These are phyloP conservation scores for Sesbania bispinosa DNA, from an alignment of 306 rosid species.

Conservation along the genomic window DNA sequence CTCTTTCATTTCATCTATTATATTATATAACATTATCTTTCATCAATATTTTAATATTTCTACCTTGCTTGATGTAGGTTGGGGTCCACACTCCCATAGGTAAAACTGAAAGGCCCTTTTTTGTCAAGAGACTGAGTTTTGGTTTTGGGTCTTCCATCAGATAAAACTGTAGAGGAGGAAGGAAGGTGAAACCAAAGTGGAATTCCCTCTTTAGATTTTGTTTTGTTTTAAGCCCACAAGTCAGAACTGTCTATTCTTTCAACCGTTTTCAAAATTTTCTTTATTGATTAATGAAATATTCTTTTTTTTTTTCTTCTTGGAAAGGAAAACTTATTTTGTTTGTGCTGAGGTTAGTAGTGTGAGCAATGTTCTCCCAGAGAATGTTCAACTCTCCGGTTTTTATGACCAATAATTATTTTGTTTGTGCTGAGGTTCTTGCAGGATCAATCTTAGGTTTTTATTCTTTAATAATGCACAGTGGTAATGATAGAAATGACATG, in stretches of 20 bases:
- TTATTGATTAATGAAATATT: constrained; percentile 13
- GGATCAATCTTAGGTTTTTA: neutral
- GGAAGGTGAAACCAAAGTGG: no score
- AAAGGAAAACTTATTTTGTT: constrained; percentile 16
- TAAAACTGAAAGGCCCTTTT: no score
- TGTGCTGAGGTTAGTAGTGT: no score
- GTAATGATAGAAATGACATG: constrained; percentile 23
- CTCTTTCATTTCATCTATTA: no score
- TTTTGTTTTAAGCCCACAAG: constrained; percentile 9
- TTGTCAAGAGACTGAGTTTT: no score
- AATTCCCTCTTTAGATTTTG: constrained; percentile 24
- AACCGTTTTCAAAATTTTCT: constrained; percentile 17
- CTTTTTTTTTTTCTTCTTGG: neutral
- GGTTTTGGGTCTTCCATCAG: no score
- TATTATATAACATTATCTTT: no score
- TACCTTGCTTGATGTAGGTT: no score
- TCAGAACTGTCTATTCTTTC: constrained; percentile 31
- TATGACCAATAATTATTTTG: neutral
- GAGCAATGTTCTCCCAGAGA: constrained; percentile 25
- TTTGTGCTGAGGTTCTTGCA: neutral
- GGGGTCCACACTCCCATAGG: no score
- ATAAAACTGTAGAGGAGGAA: no score
- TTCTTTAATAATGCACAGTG: neutral
- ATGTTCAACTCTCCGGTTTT: neutral
- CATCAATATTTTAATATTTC: no score